These are phyloP conservation scores for Euphorbia celastroides DNA, from an alignment of 441 rosid genomes.

Conservation along the genomic window DNA sequence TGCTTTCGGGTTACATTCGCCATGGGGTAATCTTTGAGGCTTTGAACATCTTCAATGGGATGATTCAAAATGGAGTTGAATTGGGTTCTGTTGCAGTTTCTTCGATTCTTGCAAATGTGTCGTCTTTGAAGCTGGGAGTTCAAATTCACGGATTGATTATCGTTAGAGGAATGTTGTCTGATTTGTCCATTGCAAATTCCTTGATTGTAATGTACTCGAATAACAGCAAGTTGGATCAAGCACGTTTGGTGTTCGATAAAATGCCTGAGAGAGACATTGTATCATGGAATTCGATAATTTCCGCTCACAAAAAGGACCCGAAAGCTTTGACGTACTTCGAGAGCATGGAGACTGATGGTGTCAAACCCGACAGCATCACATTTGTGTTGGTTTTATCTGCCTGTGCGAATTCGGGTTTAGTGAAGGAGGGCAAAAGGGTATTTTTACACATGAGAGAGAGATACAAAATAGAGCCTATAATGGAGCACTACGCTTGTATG, in stretches of 20 bases:
- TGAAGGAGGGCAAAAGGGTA: conserved; percentile 55
- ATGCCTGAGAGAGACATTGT: conserved; percentile 61
- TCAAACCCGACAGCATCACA: conserved; percentile 55
- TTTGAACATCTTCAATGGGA: conserved; percentile 33
- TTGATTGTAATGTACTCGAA: conserved; percentile 54
- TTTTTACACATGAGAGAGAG: conserved; percentile 49
- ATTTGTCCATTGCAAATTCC: conserved; percentile 53
- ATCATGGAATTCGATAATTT: conserved; percentile 83
- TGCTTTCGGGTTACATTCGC: conserved; percentile 56
- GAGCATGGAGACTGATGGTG: conserved; percentile 45
- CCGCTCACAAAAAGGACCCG: conserved; percentile 45
- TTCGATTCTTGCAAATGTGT: conserved; percentile 43
- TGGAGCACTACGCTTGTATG: conserved; percentile 84
- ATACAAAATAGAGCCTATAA: conserved; percentile 39
- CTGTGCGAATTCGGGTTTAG: conserved; percentile 61
- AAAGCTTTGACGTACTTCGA: conserved; percentile 53
- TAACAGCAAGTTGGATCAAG: conserved; percentile 35
- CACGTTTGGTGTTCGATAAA: conserved; percentile 49
- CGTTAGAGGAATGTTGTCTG: conserved; percentile 52
- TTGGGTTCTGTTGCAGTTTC: conserved; percentile 76
- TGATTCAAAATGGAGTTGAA: conserved; percentile 46
- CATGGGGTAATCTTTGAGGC: conserved; percentile 60
- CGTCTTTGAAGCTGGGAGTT: conserved; percentile 38
- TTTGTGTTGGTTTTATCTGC: conserved; percentile 67
- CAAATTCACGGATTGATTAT: conserved; percentile 73